Conservation (phyloP, 345 rosid genomes). For the Salix brachista region DNA sequence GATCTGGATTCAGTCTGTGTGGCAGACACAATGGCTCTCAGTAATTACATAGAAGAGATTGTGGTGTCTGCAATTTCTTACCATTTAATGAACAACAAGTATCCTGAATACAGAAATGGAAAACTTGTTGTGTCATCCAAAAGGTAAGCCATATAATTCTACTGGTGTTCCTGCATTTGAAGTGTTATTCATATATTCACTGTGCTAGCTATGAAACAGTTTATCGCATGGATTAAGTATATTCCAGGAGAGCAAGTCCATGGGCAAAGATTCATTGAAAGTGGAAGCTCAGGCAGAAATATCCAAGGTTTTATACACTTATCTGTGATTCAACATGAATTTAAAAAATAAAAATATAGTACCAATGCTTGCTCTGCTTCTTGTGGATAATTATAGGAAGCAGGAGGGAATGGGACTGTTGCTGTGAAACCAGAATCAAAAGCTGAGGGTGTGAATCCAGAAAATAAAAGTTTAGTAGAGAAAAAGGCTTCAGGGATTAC, state of each 20-base stretch:
- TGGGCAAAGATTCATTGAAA: constrained; percentile 44
- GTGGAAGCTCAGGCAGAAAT: constrained; percentile 44
- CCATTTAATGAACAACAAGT: constrained; percentile 78
- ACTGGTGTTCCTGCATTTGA: background rate
- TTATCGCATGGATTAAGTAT: constrained; percentile 79
- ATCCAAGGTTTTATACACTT: constrained; percentile 31
- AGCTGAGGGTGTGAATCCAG: constrained; percentile 30
- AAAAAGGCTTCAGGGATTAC: constrained; percentile 34
- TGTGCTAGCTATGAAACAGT: constrained; percentile 35
- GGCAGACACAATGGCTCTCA: constrained; percentile 62
- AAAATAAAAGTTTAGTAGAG: constrained; percentile 44
- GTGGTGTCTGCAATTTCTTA: constrained; percentile 84
- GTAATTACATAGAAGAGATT: constrained; percentile 85
- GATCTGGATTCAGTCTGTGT: constrained; percentile 68
- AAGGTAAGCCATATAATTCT: constrained; percentile 41
- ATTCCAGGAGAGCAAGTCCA: constrained; percentile 66
- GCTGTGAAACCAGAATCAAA: constrained; percentile 38
- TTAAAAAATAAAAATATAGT: background rate
- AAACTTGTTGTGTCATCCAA: constrained; percentile 72
- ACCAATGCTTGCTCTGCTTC: background rate
- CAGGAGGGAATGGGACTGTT: constrained; percentile 17
- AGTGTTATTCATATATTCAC: constrained; percentile 1
- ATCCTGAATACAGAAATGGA: constrained; percentile 78
- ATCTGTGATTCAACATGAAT: background rate
- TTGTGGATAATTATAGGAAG: constrained; percentile 37